These are phyloP conservation scores for Tephrocybe sp. DNA, from an alignment of 768 basidiomycete genomes.

Conservation along the genomic window DNA sequence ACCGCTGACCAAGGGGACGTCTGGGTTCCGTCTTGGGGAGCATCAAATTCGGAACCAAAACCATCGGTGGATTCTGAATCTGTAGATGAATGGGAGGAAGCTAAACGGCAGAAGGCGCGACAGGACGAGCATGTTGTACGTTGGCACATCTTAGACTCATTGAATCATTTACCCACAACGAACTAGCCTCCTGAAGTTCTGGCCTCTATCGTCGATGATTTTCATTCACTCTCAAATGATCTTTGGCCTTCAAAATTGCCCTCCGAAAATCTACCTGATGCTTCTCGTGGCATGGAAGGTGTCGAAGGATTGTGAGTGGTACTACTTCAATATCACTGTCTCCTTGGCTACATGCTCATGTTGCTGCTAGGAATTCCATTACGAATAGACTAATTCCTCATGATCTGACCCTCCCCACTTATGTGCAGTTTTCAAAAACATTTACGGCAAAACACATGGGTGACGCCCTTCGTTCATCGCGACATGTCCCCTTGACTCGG, in stretches of 20 bases:
- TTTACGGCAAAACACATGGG: conserved; percentile 56
- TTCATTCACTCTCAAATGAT: conserved; percentile 48
- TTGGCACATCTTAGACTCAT: conserved; percentile 18
- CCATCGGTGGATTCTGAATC: conserved; percentile 5
- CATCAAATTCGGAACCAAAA: conserved; percentile 19
- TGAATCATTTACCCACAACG: conserved; percentile 18
- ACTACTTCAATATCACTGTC: conserved; percentile 1
- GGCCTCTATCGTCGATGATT: conserved; percentile 50
- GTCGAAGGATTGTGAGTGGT: conserved; percentile 67
- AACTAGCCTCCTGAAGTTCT: conserved; percentile 68
- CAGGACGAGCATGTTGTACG: conserved; percentile 67
- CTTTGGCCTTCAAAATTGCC: conserved; percentile 42
- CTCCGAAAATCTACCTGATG: conserved; percentile 10
- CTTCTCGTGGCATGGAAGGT: conserved; percentile 42
- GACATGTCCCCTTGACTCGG: conserved; percentile 50
- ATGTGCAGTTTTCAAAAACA: conserved; percentile 50
- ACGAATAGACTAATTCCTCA: conserved; percentile 47
- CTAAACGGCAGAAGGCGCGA: conserved; percentile 54
- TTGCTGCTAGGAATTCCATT: conserved; percentile 33
- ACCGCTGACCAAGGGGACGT: conserved; percentile 24
- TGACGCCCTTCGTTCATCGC: conserved; percentile 62
- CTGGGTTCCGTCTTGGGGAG: conserved; percentile 45
- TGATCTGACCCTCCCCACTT: conserved; percentile 47
- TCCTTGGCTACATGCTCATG: neutral
- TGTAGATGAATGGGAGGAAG: conserved; percentile 68